Conservation (phyloP, 495 filamentous ascomycete genomes). For the Diplogelasinospora grovesii region DNA sequence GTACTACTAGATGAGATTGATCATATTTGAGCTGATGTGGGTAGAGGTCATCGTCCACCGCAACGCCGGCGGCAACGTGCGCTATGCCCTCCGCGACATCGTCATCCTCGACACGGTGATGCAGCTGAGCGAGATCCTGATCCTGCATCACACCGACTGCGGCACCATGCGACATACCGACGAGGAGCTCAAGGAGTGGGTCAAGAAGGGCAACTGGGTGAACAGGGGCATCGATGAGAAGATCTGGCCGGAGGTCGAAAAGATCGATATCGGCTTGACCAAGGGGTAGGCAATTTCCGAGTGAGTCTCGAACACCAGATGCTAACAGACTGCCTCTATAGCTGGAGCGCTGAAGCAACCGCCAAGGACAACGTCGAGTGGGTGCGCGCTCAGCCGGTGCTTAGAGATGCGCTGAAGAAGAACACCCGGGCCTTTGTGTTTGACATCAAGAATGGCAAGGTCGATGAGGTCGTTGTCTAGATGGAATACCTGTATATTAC, state of each 20-base stretch:
- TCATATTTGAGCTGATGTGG: no score
- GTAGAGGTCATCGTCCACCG: slow-evolving; percentile 16
- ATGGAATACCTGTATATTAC: no score
- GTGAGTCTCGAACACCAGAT: slow-evolving; percentile 8
- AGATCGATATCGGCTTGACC: slow-evolving; percentile 8
- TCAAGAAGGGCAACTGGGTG: slow-evolving; percentile 3
- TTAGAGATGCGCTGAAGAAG: slow-evolving; percentile 20
- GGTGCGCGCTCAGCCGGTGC: slow-evolving; percentile 14
- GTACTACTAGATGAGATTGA: no score
- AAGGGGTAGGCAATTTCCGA: background rate
- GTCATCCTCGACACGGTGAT: slow-evolving; percentile 15
- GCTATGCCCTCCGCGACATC: slow-evolving; percentile 18
- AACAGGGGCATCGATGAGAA: background rate
- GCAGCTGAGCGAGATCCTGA: slow-evolving; percentile 12
- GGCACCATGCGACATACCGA: slow-evolving; percentile 14
- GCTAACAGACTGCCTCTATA: background rate
- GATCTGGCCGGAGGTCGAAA: slow-evolving; percentile 12
- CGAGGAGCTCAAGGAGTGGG: background rate
- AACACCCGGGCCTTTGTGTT: slow-evolving; percentile 20
- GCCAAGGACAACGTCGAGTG: slow-evolving; percentile 22
- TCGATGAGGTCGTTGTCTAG: slow-evolving; percentile 11
- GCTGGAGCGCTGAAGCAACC: slow-evolving; percentile 18
- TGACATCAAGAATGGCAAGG: slow-evolving; percentile 29
- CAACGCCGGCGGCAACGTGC: slow-evolving; percentile 19
- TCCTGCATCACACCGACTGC: slow-evolving; percentile 23